A percentile compares a stretch with the other conserved stretches of the same genome.
Evolutionary conservation across 352 stramenopile genomes (phyloP).

Genomic region (Pythium volutum): DNA sequence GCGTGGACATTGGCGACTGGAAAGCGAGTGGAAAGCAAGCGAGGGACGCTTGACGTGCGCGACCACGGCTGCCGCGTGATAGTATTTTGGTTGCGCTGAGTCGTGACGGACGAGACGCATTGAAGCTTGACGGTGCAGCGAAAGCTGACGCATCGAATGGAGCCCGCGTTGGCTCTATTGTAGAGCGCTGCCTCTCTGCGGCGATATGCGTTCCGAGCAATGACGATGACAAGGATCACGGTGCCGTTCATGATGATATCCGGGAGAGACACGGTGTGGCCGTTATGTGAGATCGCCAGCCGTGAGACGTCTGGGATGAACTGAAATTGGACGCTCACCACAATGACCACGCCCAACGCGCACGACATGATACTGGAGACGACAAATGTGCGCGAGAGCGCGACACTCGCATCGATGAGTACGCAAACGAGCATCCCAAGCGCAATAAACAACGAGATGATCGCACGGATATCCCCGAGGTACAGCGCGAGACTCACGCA

Average conservation of each 20-base stretch:
- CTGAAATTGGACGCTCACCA: conserved; percentile 1
- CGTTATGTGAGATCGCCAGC: not conserved
- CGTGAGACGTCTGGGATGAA: not conserved
- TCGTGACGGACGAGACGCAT: not conserved
- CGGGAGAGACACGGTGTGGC: not conserved
- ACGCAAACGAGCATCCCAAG: conserved; percentile 24
- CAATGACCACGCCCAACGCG: not conserved
- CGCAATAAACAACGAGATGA: conserved; percentile 13
- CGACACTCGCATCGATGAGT: conserved; percentile 27
- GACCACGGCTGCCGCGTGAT: not conserved
- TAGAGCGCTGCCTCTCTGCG: conserved; percentile 8
- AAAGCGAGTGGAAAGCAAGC: not conserved
- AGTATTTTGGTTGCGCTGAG: not conserved
- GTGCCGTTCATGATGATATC: conserved; percentile 26
- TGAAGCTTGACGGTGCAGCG: conserved; percentile 21
- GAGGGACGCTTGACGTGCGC: conserved; percentile 3
- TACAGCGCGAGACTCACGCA: conserved; percentile 10
- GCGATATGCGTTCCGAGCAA: conserved; percentile 26
- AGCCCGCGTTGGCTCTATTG: conserved; percentile 6
- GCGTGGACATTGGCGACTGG: not conserved
- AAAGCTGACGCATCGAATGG: conserved; percentile 26
- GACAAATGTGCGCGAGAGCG: not conserved
- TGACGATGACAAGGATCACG: conserved; percentile 23
- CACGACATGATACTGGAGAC: not conserved
- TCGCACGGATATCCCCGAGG: conserved; percentile 1